A percentile compares a stretch with the other conserved stretches of the same genome.
Evolutionary conservation across 371 early-diverging fungal genomes (phyloP).

Genomic region (Haplosporangium sp.): DNA sequence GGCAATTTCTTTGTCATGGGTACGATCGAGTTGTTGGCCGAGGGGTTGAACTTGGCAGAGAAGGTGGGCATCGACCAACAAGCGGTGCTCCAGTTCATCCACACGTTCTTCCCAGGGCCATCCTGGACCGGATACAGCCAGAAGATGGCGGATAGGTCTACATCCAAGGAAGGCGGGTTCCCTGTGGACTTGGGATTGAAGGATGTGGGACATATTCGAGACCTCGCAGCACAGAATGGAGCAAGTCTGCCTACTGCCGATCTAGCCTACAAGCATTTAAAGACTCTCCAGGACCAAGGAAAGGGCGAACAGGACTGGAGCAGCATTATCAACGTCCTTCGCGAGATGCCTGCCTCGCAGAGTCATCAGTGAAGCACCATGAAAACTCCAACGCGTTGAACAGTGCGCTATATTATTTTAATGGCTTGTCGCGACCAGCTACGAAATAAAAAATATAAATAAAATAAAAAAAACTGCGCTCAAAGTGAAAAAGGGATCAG

Average conservation of each 20-base stretch:
- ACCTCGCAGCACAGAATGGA: conserved; percentile 18
- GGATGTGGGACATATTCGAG: conserved; percentile 60
- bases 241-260: conserved; percentile 37
- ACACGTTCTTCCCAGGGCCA: conserved; percentile 62
- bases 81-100: conserved; percentile 66
- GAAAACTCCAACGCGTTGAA: not conserved
- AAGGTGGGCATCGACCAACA: conserved; percentile 65
- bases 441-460: too few species aligned
- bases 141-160: conserved; percentile 56
- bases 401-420: too few species aligned
- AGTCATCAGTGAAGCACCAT: not conserved
- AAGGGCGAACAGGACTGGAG: conserved; percentile 48
- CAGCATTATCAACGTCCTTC: conserved; percentile 24
- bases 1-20: conserved; percentile 75
- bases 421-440: too few species aligned
- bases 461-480: too few species aligned
- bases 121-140: conserved; percentile 49
- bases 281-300: conserved; percentile 22
- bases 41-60: conserved; percentile 78
- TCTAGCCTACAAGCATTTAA: conserved; percentile 34
- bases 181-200: conserved; percentile 62
- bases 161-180: conserved; percentile 58
- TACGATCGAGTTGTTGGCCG: conserved; percentile 70
- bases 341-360: not conserved
- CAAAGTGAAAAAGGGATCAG: too few species aligned